These are phyloP conservation scores for Colletotrichum musicola DNA, from an alignment of 2,329 filamentous ascomycete species.

Conservation along the genomic window DNA sequence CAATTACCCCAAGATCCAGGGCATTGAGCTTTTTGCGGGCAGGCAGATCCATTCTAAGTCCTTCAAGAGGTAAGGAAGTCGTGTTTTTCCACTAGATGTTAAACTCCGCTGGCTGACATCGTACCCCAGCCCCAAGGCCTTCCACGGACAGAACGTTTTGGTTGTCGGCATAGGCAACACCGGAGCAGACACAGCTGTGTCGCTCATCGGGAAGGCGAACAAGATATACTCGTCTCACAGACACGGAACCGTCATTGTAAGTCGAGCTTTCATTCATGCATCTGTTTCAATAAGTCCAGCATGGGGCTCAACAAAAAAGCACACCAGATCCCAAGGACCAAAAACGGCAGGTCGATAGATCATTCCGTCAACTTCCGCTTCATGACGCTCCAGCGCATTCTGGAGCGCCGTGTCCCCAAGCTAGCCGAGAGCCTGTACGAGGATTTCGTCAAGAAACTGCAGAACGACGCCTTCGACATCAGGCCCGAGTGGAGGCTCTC, in stretches of 20 bases:
- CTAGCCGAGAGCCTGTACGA: conserved; percentile 43
- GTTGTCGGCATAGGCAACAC: conserved; percentile 58
- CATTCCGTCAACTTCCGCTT: conserved; percentile 39
- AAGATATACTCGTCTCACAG: conserved; percentile 58
- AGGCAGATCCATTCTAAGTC: conserved; percentile 51
- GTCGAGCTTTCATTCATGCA: conserved; percentile 21
- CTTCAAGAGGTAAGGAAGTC: conserved; percentile 29
- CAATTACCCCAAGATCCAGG: conserved; percentile 50
- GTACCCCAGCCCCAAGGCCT: conserved; percentile 44
- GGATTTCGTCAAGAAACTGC: not conserved
- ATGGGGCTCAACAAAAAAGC: too few relatives aligned
- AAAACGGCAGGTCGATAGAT: conserved; percentile 50
- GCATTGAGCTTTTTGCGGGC: conserved; percentile 52
- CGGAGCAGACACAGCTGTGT: conserved; percentile 50
- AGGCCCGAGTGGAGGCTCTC: conserved; percentile 48
- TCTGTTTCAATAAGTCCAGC: not conserved
- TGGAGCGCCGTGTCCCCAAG: conserved; percentile 40
- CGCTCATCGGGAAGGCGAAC: conserved; percentile 50
- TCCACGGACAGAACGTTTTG: conserved; percentile 55
- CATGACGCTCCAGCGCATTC: not conserved
- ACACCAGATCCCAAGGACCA: conserved; percentile 10
- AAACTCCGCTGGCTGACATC: not conserved
- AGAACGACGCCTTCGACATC: conserved; percentile 34
- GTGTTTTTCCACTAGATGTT: not conserved
- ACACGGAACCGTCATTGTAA: conserved; percentile 52